Conservation (phyloP, 225 moss, liverwort and hornwort species). For the Polytrichum commune region DNA sequence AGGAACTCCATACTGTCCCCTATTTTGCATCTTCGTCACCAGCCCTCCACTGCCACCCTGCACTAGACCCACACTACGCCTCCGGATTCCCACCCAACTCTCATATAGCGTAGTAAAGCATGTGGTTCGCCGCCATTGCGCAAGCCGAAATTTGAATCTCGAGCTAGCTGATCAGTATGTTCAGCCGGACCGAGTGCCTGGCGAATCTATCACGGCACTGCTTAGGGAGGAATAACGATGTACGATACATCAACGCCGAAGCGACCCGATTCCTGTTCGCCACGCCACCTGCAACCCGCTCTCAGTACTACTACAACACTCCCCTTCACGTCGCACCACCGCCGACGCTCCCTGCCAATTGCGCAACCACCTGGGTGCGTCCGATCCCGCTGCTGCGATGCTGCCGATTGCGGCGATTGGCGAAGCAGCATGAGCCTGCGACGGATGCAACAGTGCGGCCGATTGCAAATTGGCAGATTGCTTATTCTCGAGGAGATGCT, state of each 20-base stretch:
- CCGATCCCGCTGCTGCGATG: too few relatives aligned
- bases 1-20: constrained; percentile 80
- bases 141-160: not conserved
- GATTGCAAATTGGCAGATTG: too few relatives aligned
- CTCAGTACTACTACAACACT: too few relatives aligned
- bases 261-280: not conserved
- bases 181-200: constrained; percentile 11
- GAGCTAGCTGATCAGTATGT: constrained; percentile 10
- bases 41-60: not conserved
- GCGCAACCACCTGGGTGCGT: too few relatives aligned
- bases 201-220: constrained; percentile 15
- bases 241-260: constrained; percentile 11
- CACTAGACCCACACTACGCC: too few relatives aligned
- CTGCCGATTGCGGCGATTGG: too few relatives aligned
- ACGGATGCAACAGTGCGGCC: too few relatives aligned
- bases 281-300: too few relatives aligned
- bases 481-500: too few relatives aligned
- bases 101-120: constrained; percentile 18
- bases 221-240: constrained; percentile 10
- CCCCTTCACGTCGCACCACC: too few relatives aligned
- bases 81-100: not conserved
- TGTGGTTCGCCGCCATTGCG: constrained; percentile 15
- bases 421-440: too few relatives aligned
- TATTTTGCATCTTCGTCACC: constrained; percentile 59
- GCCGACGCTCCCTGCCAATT: too few relatives aligned